Conservation (phyloP, 1,139 yeast species). For the Yamadazyma oceani region DNA sequence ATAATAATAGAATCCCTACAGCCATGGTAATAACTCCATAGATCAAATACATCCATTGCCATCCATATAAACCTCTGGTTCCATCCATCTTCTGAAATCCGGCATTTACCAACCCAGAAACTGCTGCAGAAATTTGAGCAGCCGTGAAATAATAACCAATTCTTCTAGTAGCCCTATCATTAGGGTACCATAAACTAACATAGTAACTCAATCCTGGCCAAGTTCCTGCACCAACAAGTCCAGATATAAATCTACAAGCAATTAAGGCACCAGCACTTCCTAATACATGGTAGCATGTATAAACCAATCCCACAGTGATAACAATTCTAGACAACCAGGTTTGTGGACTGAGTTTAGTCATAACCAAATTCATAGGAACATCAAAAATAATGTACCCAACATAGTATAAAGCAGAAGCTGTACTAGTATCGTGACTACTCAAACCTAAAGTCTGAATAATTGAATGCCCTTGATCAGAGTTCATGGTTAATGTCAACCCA, state of each 20-base stretch:
- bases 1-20: constrained; percentile 62
- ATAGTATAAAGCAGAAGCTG: constrained; percentile 79
- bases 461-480: constrained; percentile 61
- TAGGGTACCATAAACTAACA: constrained; percentile 83
- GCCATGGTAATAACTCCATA: constrained; percentile 73
- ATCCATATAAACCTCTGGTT: constrained; percentile 67
- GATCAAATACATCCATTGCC: constrained; percentile 84
- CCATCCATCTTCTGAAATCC: constrained; percentile 87
- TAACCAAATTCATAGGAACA: constrained; percentile 81
- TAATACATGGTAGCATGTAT: constrained; percentile 68
- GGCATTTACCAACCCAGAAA: constrained; percentile 81
- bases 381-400: constrained; percentile 85
- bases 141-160: constrained; percentile 91
- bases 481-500: constrained; percentile 84
- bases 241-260: constrained; percentile 73
- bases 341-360: constrained; percentile 85
- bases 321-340: constrained; percentile 83
- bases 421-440: constrained; percentile 58
- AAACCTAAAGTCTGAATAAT: constrained; percentile 52
- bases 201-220: constrained; percentile 95
- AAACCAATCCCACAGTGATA: constrained; percentile 73
- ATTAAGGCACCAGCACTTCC: constrained; percentile 56
- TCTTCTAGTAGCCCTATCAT: constrained; percentile 71
- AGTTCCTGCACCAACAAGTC: constrained; percentile 83
- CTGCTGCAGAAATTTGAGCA: constrained; percentile 85